Conservation (phyloP, 208 protist species). For the Phytomonas sp. region DNA sequence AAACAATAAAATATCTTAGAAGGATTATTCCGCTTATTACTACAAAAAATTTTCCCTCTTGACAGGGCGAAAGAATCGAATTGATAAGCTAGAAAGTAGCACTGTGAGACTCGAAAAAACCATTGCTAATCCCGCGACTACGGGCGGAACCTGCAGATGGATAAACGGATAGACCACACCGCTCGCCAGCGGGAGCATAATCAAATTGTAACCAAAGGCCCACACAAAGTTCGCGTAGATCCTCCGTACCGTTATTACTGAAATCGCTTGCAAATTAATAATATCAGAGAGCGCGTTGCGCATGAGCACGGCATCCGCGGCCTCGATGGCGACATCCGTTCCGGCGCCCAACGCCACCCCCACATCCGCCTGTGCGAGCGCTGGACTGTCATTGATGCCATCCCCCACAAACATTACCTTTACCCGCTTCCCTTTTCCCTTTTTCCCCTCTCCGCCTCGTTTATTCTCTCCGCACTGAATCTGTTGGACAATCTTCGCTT, state of each 20-base stretch:
- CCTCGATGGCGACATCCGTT: slow-evolving; percentile 76
- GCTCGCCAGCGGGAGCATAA: slow-evolving; percentile 81
- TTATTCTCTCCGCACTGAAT: slow-evolving; percentile 38
- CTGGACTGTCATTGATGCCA: slow-evolving; percentile 88
- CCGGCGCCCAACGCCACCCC: slow-evolving; percentile 83
- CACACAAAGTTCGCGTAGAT: slow-evolving; percentile 88
- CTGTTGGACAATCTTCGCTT: slow-evolving; percentile 69
- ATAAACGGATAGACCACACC: slow-evolving; percentile 67
- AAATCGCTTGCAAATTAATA: slow-evolving; percentile 54
- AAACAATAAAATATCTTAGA: background rate
- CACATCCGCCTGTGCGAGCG: slow-evolving; percentile 77
- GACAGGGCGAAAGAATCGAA: slow-evolving; percentile 55
- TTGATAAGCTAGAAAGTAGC: slow-evolving; percentile 57
- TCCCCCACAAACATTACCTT: slow-evolving; percentile 83
- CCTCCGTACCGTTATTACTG: slow-evolving; percentile 46
- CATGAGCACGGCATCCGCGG: slow-evolving; percentile 78
- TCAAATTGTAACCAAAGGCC: slow-evolving; percentile 83
- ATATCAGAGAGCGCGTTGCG: slow-evolving; percentile 67
- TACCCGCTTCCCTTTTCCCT: no score
- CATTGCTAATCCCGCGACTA: slow-evolving; percentile 72
- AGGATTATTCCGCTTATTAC: slow-evolving; percentile 8
- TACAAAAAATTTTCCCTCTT: slow-evolving; percentile 21
- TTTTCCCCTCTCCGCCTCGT: no score
- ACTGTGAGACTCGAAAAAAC: slow-evolving; percentile 73
- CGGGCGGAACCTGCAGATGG: slow-evolving; percentile 51